Base-by-base conservation (phyloP, 2,329 filamentous ascomycete genomes). In the Pyrenophora seminiperda region DNA sequence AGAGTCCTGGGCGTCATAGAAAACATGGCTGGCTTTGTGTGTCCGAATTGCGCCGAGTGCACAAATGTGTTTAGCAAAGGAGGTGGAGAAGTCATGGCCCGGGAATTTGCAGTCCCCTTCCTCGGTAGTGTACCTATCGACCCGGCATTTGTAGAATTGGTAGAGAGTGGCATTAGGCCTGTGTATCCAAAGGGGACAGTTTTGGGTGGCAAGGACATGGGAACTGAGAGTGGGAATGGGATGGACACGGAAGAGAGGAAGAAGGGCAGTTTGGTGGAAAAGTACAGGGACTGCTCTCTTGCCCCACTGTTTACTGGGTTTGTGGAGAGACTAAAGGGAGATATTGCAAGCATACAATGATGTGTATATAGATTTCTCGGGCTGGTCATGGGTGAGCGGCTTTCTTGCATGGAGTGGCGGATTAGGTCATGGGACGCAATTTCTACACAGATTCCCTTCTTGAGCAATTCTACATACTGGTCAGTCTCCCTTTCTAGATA, bases 11-110 rank as follows among this genome's bases (percentile, higher is more conserved):
- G 94, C 0, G 92, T 99, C 1, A 83, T 99, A 37, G 94, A 99
- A 77, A 99, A 99, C 71, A 97, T 99, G 94, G 88, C 87, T 59
- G 90, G 90, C 2, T 95, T 90, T 63, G 88, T 94, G n/a, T 94
- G 90, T 67, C 83, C 83, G 11, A 85, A 83, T 53, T 86, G 83
- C 66, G 81, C 81, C 41, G 91, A 97, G 71, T 95, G 93, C 74
- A 96, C 90, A 43, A 90, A 97, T 74, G 83, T 97, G 42, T 99
- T 99, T 72, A 91, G 88, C 42, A 92, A 89, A 47, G 94, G 94
- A 3, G 94, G 94, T 3, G 94, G 94, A 6, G 80, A 90, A 71
- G 82, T 89, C 18, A 96, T 99, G 91, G 91, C 93, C 5, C 77
- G 83, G 39, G 91, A 97, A 62, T 94, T 96, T 69, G 79, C 79